These are phyloP conservation scores for Myriosclerotinia scirpicola DNA, from an alignment of 2,329 filamentous ascomycete species.

Conservation along the genomic window DNA sequence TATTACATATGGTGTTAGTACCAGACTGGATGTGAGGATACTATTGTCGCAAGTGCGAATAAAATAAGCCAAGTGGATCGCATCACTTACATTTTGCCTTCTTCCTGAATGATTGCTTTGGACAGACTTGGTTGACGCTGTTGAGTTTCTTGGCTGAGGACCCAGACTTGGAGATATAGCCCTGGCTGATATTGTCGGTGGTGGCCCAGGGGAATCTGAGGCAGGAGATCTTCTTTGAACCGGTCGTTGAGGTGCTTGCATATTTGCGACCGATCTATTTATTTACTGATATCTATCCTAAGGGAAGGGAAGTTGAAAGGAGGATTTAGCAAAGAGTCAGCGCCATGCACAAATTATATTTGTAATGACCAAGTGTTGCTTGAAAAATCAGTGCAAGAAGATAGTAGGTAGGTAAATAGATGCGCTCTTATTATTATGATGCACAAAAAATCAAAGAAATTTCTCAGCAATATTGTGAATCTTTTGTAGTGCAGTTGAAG, in stretches of 20 bases:
- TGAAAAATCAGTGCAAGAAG: background rate
- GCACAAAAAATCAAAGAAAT: background rate
- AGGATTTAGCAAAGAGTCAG: slow-evolving; percentile 25
- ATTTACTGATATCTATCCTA: slow-evolving; percentile 1
- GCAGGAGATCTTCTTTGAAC: slow-evolving; percentile 64
- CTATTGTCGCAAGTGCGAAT: background rate
- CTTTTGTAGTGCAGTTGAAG: background rate
- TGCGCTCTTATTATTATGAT: background rate
- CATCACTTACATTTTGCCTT: slow-evolving; percentile 58
- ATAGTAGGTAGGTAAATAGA: background rate
- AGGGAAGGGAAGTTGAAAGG: slow-evolving; percentile 4
- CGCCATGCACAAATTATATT: slow-evolving; percentile 16
- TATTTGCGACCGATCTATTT: slow-evolving; percentile 37
- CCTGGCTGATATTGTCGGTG: slow-evolving; percentile 55
- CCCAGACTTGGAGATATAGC: slow-evolving; percentile 56
- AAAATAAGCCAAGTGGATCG: background rate
- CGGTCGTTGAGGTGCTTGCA: slow-evolving; percentile 57
- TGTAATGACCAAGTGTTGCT: background rate
- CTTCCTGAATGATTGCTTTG: slow-evolving; percentile 50
- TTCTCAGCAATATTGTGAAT: background rate
- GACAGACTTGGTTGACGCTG: slow-evolving; percentile 63
- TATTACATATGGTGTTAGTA: slow-evolving; percentile 27
- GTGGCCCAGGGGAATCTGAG: slow-evolving; percentile 55
- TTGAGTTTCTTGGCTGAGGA: slow-evolving; percentile 63
- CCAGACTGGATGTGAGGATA: background rate